These are phyloP conservation scores for Phoma sp. DNA, from an alignment of 2,329 filamentous ascomycete species.

Conservation along the genomic window DNA sequence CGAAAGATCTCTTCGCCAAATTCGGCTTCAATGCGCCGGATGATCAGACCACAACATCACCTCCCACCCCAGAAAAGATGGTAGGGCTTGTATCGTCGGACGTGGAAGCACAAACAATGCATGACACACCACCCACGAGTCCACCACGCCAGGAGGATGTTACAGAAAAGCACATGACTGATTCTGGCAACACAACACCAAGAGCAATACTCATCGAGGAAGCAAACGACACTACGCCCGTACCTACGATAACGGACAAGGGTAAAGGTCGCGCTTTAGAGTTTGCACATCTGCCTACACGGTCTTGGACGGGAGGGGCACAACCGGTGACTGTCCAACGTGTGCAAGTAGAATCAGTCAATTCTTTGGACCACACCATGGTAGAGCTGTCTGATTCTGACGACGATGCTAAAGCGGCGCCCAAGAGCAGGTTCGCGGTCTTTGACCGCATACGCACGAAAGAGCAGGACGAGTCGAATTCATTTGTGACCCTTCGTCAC, in stretches of 20 bases:
- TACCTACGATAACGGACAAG: constrained; percentile 57
- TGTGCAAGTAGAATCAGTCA: constrained; percentile 17
- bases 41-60: constrained; percentile 14
- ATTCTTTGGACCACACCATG: constrained; percentile 22
- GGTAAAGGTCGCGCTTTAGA: constrained; percentile 66
- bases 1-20: constrained; percentile 79
- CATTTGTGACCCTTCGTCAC: constrained; percentile 73
- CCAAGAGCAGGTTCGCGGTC: constrained; percentile 54
- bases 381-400: constrained; percentile 59
- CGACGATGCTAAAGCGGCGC: constrained; percentile 68
- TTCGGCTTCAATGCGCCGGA: constrained; percentile 73
- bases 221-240: constrained; percentile 8
- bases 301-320: constrained; percentile 29
- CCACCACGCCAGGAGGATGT: constrained; percentile 42
- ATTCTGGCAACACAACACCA: constrained; percentile 2
- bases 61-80: constrained; percentile 50
- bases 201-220: constrained; percentile 6
- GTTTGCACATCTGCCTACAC: constrained; percentile 43
- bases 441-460: constrained; percentile 74
- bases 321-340: constrained; percentile 23
- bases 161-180: constrained; percentile 8
- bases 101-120: constrained; percentile 48
- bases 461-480: constrained; percentile 68
- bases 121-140: constrained; percentile 55
- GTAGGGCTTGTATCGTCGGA: constrained; percentile 69